A percentile compares a stretch with the other conserved stretches of the same genome.
Conservation (phyloP, 306 rosid species). For the Cucurbita maxima region DNA sequence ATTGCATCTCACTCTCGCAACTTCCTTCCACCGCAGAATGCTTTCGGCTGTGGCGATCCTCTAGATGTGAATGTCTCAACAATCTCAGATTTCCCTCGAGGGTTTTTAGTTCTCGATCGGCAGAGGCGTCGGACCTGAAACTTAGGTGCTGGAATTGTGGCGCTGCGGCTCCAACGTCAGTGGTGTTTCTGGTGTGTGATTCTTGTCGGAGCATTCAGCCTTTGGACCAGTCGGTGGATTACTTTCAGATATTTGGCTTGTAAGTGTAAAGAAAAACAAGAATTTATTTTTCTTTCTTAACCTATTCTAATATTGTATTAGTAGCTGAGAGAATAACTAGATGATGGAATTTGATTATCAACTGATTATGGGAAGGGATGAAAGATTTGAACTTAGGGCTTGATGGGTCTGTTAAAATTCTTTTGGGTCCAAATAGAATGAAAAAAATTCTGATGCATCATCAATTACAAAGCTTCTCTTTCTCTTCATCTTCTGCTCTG, state of each 20-base stretch:
- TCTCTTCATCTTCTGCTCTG: not conserved
- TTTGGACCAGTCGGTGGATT: slow-evolving; percentile 49
- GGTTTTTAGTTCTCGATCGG: slow-evolving; percentile 22
- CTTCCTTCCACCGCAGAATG: slow-evolving; percentile 4
- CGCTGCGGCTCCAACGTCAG: slow-evolving; percentile 18
- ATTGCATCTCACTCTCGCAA: not conserved
- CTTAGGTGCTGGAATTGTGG: slow-evolving; percentile 68
- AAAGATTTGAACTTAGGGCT: not conserved
- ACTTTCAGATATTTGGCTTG: slow-evolving; percentile 65
- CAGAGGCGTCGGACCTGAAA: slow-evolving; percentile 7
- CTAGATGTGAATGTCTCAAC: slow-evolving; percentile 8
- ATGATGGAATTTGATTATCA: not conserved
- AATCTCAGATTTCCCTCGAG: slow-evolving; percentile 10
- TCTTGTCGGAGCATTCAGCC: slow-evolving; percentile 74
- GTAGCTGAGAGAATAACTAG: not conserved
- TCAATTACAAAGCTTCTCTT: not conserved
- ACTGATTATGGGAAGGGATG: not conserved
- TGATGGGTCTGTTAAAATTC: not conserved
- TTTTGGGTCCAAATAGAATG: not conserved
- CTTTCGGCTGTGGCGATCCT: not conserved
- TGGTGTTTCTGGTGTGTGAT: slow-evolving; percentile 45
- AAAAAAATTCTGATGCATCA: not conserved
- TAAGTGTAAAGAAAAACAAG: slow-evolving; percentile 18
- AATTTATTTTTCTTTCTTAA: not conserved
- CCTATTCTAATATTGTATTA: not conserved